Percentiles rank a stretch among this genome's conserved stretches.
phyloP scores from a whole-genome alignment of 2,329 filamentous ascomycete genomes.

The Ilyonectria mors-panacis region DNA sequence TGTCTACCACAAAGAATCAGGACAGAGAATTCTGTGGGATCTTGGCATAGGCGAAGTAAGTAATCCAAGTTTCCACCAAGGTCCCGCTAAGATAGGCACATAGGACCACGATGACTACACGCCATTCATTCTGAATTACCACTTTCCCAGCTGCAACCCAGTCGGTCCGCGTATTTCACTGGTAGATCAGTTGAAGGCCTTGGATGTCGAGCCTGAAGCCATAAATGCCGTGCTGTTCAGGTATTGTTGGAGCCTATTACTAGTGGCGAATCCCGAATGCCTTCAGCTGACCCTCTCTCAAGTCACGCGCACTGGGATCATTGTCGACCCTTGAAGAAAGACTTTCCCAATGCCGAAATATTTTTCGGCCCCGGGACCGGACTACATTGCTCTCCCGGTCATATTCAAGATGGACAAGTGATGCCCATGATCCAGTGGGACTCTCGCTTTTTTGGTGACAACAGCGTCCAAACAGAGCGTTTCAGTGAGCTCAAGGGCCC shows the following conservation, averaged over 20 bases:
- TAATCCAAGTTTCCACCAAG: neutral
- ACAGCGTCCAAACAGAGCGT: neutral
- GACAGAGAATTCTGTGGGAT: conserved; percentile 22
- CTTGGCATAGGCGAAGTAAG: conserved; percentile 25
- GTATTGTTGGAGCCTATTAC: neutral
- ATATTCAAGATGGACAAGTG: conserved; percentile 3
- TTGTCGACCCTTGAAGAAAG: conserved; percentile 14
- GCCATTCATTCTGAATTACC: conserved; percentile 22
- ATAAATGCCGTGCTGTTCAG: conserved; percentile 27
- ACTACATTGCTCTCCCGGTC: conserved; percentile 23
- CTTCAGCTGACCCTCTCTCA: neutral
- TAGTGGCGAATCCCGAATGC: neutral
- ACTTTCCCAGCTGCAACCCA: conserved; percentile 24
- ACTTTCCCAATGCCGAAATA: conserved; percentile 25
- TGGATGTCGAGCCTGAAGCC: conserved; percentile 7
- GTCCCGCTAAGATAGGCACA: neutral
- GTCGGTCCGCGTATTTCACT: conserved; percentile 22
- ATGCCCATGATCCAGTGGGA: conserved; percentile 28
- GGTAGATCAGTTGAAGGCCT: conserved; percentile 5
- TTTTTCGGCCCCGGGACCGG: conserved; percentile 25
- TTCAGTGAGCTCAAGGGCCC: conserved; percentile 17
- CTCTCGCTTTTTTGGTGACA: conserved; percentile 25
- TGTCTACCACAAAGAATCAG: conserved; percentile 17
- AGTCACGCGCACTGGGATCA: conserved; percentile 35
- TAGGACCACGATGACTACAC: conserved; percentile 23